These are phyloP conservation scores for Solanum raphanifolium DNA, from an alignment of 257 asterid genomes.

Conservation along the genomic window DNA sequence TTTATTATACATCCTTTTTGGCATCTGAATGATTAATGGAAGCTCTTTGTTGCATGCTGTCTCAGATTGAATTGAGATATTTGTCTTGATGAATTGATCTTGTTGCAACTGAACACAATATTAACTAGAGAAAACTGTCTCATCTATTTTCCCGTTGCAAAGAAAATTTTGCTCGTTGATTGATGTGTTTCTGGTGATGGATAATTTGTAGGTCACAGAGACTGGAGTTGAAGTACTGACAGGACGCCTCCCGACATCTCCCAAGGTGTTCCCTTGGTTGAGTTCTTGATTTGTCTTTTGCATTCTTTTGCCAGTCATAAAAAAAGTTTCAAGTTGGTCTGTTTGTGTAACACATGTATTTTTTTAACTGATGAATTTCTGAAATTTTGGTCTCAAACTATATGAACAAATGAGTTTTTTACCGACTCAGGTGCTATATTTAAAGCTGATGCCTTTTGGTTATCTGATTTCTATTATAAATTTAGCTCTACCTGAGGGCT, in stretches of 20 bases:
- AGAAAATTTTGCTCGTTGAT: not conserved
- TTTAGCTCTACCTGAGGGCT: not conserved
- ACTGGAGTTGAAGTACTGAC: conserved; percentile 94
- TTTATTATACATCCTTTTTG: not conserved
- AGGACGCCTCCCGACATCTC: conserved; percentile 82
- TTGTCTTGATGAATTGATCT: not conserved
- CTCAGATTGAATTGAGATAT: not conserved
- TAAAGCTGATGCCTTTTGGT: not conserved
- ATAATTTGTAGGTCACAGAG: conserved; percentile 60
- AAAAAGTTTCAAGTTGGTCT: not conserved
- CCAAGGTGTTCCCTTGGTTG: conserved; percentile 82
- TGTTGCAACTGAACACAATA: not conserved
- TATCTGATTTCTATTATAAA: not conserved
- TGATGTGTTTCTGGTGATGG: not conserved
- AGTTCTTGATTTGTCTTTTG: conserved; percentile 20
- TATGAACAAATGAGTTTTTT: not conserved
- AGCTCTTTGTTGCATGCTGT: not conserved
- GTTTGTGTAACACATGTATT: not conserved
- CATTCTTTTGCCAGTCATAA: not conserved
- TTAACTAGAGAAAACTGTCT: not conserved
- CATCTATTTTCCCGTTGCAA: not conserved
- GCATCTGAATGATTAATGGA: not conserved
- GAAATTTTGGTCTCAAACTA: not conserved
- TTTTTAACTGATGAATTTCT: not conserved
- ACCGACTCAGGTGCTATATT: not conserved